Conservation (phyloP, 2,329 filamentous ascomycete species). For the Aspergillus latus region DNA sequence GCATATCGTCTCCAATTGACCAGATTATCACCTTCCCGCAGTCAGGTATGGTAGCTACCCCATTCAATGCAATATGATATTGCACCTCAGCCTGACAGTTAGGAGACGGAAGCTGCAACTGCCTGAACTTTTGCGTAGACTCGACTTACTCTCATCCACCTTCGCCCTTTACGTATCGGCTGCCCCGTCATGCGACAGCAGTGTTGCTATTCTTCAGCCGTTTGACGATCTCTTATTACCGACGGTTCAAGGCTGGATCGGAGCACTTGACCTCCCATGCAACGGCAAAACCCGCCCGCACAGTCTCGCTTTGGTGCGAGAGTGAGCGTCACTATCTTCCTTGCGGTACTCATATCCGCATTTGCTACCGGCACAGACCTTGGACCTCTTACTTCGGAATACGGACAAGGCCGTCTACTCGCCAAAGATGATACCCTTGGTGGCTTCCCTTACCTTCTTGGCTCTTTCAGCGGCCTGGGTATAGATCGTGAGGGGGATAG, state of each 20-base stretch:
- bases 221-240: background rate
- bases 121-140: background rate
- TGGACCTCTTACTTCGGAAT: slow-evolving; percentile 44
- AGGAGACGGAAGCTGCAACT: background rate
- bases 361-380: slow-evolving; percentile 64
- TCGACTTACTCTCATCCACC: slow-evolving; percentile 2
- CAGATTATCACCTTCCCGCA: too few species aligned
- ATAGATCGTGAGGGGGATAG: slow-evolving; percentile 33
- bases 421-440: slow-evolving; percentile 35
- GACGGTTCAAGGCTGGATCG: background rate
- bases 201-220: background rate
- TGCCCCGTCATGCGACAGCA: slow-evolving; percentile 16
- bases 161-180: slow-evolving; percentile 13
- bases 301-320: slow-evolving; percentile 72
- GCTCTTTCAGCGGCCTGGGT: slow-evolving; percentile 32
- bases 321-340: slow-evolving; percentile 59
- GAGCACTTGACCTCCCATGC: slow-evolving; percentile 34
- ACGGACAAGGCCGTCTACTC: slow-evolving; percentile 49
- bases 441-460: slow-evolving; percentile 27
- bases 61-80: background rate
- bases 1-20: too few species aligned
- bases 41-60: background rate
- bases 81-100: background rate
- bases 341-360: slow-evolving; percentile 64
- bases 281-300: slow-evolving; percentile 60